phyloP scores from a whole-genome alignment of 192 early-diverging fungal genomes.

The Umbelopsis isabellina region DNA sequence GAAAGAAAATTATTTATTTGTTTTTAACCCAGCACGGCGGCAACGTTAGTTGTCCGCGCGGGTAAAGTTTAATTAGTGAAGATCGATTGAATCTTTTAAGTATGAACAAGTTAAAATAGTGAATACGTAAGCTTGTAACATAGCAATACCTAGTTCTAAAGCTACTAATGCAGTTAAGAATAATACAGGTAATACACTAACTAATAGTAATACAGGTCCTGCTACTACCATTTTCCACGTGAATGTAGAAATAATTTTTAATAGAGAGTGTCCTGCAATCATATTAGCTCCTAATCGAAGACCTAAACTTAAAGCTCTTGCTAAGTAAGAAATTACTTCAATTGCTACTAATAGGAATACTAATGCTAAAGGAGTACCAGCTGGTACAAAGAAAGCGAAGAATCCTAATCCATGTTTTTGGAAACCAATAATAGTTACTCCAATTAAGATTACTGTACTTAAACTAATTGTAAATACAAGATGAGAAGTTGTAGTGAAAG shows the following conservation, averaged over 20 bases:
- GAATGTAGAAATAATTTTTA: too few relatives aligned
- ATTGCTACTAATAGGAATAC: constrained; percentile 51
- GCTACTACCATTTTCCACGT: too few relatives aligned
- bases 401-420: constrained; percentile 56
- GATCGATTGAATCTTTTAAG: too few relatives aligned
- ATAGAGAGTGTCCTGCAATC: too few relatives aligned
- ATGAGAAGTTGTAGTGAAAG: constrained; percentile 51
- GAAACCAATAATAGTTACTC: constrained; percentile 55
- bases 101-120: too few relatives aligned
- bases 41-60: too few relatives aligned
- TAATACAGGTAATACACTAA: constrained; percentile 49
- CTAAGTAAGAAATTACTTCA: too few relatives aligned
- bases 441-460: constrained; percentile 49
- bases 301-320: too few relatives aligned
- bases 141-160: constrained; percentile 51
- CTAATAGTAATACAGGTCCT: constrained; percentile 40
- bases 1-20: too few relatives aligned
- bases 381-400: constrained; percentile 54
- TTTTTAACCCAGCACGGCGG: too few relatives aligned
- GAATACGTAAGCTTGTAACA: constrained; percentile 48
- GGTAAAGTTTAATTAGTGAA: too few relatives aligned
- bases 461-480: constrained; percentile 53
- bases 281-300: too few relatives aligned
- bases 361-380: constrained; percentile 56
- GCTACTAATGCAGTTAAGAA: constrained; percentile 57